Percentiles rank a stretch among this genome's conserved stretches.
Conservation (phyloP, 495 filamentous ascomycete genomes). For the Hypoxylon intermedium region DNA sequence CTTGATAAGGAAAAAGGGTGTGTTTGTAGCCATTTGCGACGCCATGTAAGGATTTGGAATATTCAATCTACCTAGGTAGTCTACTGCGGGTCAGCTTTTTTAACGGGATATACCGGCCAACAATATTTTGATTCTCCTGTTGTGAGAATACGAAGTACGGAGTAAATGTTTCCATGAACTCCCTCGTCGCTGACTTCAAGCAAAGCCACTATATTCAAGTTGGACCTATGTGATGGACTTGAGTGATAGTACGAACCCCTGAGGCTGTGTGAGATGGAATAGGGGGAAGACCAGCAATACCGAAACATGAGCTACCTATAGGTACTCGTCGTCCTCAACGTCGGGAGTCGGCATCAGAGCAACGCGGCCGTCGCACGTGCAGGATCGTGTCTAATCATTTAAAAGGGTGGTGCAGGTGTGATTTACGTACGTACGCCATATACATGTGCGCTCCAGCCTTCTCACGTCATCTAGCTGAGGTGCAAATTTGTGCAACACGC, state of each 20-base stretch:
- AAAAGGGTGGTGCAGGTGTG: neutral
- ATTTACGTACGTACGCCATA: slow-evolving; percentile 16
- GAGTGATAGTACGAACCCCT: too few species aligned
- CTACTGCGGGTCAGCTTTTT: neutral
- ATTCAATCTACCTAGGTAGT: neutral
- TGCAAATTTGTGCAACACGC: slow-evolving; percentile 13
- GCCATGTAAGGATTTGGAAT: slow-evolving; percentile 30
- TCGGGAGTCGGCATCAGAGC: neutral
- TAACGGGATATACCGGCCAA: neutral
- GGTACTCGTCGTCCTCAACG: too few species aligned
- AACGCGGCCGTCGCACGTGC: slow-evolving; percentile 13
- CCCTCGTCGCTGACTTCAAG: too few species aligned
- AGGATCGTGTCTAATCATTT: slow-evolving; percentile 18
- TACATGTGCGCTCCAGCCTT: neutral
- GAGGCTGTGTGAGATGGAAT: too few species aligned
- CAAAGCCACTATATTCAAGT: too few species aligned
- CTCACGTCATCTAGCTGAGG: slow-evolving; percentile 13
- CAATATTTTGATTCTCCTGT: neutral
- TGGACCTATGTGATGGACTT: too few species aligned
- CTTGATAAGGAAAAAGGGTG: too few species aligned
- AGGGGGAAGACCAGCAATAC: too few species aligned
- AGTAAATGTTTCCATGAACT: neutral
- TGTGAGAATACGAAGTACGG: slow-evolving; percentile 3
- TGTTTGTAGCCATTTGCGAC: neutral
- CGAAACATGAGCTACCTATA: too few species aligned